Conservation (phyloP, 23 red algal genomes). For the Agarophyton chilense region DNA sequence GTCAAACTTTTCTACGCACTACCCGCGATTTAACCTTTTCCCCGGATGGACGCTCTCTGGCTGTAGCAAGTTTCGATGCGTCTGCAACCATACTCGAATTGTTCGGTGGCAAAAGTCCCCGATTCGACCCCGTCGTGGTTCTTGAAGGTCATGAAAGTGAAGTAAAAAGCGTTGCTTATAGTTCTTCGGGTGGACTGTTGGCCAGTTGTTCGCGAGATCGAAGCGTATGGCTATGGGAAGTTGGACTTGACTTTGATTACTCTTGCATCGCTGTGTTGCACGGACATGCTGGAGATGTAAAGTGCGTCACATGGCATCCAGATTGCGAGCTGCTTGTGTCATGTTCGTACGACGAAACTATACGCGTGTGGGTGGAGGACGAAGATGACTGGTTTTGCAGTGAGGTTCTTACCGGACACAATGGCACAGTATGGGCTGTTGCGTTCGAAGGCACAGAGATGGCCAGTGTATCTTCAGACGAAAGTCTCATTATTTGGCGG, state of each 20-base stretch:
- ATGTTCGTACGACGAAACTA: slow-evolving; percentile 82
- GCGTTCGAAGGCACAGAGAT: slow-evolving; percentile 77
- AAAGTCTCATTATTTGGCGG: slow-evolving; percentile 80
- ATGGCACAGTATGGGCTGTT: slow-evolving; percentile 86
- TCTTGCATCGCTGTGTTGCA: slow-evolving; percentile 90
- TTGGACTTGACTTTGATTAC: slow-evolving; percentile 81
- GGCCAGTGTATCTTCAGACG: slow-evolving; percentile 69
- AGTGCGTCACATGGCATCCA: slow-evolving; percentile 92
- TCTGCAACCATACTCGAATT: slow-evolving; percentile 69
- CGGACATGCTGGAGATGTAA: slow-evolving; percentile 94
- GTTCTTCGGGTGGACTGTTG: slow-evolving; percentile 71
- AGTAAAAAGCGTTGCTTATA: slow-evolving; percentile 89
- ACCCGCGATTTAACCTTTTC: slow-evolving; percentile 69
- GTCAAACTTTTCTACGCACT: slow-evolving; percentile 68
- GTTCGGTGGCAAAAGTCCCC: slow-evolving; percentile 41
- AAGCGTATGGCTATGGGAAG: slow-evolving; percentile 96
- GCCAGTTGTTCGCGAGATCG: slow-evolving; percentile 88
- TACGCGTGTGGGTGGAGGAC: slow-evolving; percentile 95
- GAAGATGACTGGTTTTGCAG: slow-evolving; percentile 91
- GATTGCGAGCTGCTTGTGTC: slow-evolving; percentile 72
- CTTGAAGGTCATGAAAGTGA: slow-evolving; percentile 80
- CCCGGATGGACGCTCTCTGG: slow-evolving; percentile 71
- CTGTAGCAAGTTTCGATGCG: slow-evolving; percentile 88
- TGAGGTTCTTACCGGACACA: slow-evolving; percentile 68
- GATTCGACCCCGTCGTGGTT: slow-evolving; percentile 44